Evolutionary conservation across 164 flowering plant species (phyloP).

Genomic region (Kalanchoe fedtschenkoi): DNA sequence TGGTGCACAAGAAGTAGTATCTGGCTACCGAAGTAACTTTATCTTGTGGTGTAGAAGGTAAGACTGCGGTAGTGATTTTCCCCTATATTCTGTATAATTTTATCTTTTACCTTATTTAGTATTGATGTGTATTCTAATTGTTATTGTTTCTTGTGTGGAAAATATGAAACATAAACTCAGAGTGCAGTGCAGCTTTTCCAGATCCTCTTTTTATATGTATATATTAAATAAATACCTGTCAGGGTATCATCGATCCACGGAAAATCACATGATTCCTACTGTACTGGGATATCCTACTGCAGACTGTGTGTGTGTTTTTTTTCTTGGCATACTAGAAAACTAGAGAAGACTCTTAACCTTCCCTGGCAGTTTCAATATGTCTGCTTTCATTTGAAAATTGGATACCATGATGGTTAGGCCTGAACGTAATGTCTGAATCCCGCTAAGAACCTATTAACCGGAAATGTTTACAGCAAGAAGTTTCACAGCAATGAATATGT

Average conservation of each 20-base stretch:
- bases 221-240: neutral
- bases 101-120: neutral
- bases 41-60: constrained; percentile 4
- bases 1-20: neutral
- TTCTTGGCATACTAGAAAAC: neutral
- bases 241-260: neutral
- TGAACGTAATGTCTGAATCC: neutral
- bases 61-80: neutral
- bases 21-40: constrained; percentile 6
- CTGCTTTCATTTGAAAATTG: neutral
- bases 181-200: neutral
- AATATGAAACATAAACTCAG: neutral
- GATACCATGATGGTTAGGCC: neutral
- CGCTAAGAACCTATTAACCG: neutral
- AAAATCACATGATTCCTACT: neutral
- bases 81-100: neutral
- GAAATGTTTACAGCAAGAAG: neutral
- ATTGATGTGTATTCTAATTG: neutral
- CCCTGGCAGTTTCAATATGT: neutral
- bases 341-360: neutral
- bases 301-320: neutral
- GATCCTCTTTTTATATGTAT: neutral
- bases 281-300: neutral
- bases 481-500: neutral
- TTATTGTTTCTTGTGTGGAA: neutral